Evolutionary conservation across 331 rosid species (phyloP).

Genomic region (Spiraea crenata): DNA sequence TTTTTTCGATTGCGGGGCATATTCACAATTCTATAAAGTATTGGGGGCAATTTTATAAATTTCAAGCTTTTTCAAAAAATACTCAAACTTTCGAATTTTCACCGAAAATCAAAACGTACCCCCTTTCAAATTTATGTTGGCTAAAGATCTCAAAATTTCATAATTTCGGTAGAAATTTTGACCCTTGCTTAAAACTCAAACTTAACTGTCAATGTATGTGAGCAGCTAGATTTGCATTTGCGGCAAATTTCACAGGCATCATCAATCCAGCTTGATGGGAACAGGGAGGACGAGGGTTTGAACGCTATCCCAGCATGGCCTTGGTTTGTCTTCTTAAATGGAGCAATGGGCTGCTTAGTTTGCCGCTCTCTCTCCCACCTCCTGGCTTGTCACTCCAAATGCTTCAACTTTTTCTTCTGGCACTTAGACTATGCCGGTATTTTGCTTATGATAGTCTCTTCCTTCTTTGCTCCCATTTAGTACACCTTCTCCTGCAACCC

Average conservation of each 20-base stretch:
- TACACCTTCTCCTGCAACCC: constrained; percentile 69
- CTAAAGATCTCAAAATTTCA: no score
- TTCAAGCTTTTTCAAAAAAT: no score
- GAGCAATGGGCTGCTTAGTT: constrained; percentile 82
- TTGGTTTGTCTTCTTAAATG: constrained; percentile 75
- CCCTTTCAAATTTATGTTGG: no score
- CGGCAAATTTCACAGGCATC: constrained; percentile 33
- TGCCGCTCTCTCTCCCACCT: constrained; percentile 84
- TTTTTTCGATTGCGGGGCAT: no score
- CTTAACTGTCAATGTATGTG: neutral
- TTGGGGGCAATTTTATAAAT: no score
- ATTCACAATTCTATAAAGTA: no score
- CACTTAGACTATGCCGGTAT: constrained; percentile 91
- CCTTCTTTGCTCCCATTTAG: constrained; percentile 87
- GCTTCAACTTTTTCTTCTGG: constrained; percentile 75
- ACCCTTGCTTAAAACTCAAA: no score
- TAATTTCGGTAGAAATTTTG: no score
- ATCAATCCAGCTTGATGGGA: constrained; percentile 17
- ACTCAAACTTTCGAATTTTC: no score
- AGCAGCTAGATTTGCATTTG: constrained; percentile 41
- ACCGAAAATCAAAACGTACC: no score
- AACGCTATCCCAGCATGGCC: constrained; percentile 68
- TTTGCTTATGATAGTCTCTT: constrained; percentile 72
- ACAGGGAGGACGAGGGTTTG: constrained; percentile 23
- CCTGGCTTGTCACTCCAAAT: constrained; percentile 77